Evolutionary conservation across 306 rosid species (phyloP), one percentile per base, ranked within the genome.

Genomic region (Styphnolobium japonicum): DNA sequence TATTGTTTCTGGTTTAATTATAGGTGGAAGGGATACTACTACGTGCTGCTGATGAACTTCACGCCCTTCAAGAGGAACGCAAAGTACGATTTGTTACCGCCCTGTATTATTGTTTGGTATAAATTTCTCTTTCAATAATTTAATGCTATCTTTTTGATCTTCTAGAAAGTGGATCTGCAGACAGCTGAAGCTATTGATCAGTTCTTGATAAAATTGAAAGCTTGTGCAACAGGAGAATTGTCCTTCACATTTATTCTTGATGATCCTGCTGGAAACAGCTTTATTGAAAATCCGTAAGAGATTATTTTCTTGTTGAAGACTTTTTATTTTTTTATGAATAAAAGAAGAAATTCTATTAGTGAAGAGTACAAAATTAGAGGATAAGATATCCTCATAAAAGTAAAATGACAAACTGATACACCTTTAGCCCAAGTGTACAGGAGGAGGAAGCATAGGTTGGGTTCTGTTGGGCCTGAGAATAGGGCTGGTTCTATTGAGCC

Each of bases 251-350:
- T 95, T 81, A 43, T 90, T 82, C 83, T 95, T 84, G 98, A 95
- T 82, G 98, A 95, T 86, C 98, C 98, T 74, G 85, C 97, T 49
- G 98, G 98, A 86, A 95, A 95, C 87, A 95, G 98, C 86, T 95
- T 86, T 85, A 89, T 92, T 42, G 98, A 95, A 92, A 95, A 95
- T 73, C 97, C 60, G 98, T 95, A 91, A 95, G 97, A 45, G 51
- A 69, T 29, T 36, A 46, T n/a, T 70, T 51, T 53, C 69, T 46
- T 61, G 36, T 67, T 81, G 12, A 15, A 72, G 46, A 10, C 11
- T 37, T n/a, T n/a, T n/a, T n/a, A n/a, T 43, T 22, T 37, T 60
- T 7, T 25, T 53, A 7, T 16, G 15, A 39, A 55, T 15, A 23
- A 70, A 40, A 42, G n/a, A 62, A 33, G 43, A 27, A 27, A 27